Base-by-base conservation (phyloP, 176 grass and related monocot species). In the Elymus sibiricus region DNA sequence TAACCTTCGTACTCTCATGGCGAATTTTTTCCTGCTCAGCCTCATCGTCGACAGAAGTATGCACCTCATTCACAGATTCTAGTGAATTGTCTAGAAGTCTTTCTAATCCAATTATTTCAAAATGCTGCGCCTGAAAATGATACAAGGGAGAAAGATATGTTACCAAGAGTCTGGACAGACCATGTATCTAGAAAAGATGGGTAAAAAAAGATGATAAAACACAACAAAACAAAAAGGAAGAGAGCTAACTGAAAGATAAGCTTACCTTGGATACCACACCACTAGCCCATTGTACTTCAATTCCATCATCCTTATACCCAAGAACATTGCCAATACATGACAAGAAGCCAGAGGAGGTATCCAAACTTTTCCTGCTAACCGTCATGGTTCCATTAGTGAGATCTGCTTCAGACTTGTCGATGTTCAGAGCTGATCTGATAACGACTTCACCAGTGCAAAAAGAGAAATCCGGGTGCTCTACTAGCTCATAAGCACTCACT, bases 211-310 rank as follows among this genome's bases (percentile, higher is more conserved):
- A 27, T 25, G 67, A 32, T 21, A 82, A 76, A 64, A 74, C 55
- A 84, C 19, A 74, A 37, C 10, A 83, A 29, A 16, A 8, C 49
- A 9, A 6, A 61, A 83, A 53, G 22, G 61, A 84, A 58, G 27
- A 24, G 73, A 59, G 7, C 17, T 1, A 88, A 69, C 70, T 86
- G 9, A 78, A 34, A 88, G 16, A 64, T 84, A 75, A 79, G 82
- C 56, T 74, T 93, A 99, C 97, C 89, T 88, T 96, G 46, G 94
- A 99, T 88, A 99, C 74, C 79, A 88, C 80, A 84, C 97, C 94
- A 79, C 61, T 96, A 73, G 94, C 94, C 97, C 97, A 99, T 80
- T 91, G 93, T 25, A 99, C 87, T 91, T 96, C 87, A 89, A 96
- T 82, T 31, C 71, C 86, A 81, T 88, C 87, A 82, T 94, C 92